Percentiles rank a stretch among this genome's conserved stretches.
These are phyloP conservation scores for Metschnikowia peoriensis DNA, from an alignment of 805 yeast genomes.

Conservation along the genomic window DNA sequence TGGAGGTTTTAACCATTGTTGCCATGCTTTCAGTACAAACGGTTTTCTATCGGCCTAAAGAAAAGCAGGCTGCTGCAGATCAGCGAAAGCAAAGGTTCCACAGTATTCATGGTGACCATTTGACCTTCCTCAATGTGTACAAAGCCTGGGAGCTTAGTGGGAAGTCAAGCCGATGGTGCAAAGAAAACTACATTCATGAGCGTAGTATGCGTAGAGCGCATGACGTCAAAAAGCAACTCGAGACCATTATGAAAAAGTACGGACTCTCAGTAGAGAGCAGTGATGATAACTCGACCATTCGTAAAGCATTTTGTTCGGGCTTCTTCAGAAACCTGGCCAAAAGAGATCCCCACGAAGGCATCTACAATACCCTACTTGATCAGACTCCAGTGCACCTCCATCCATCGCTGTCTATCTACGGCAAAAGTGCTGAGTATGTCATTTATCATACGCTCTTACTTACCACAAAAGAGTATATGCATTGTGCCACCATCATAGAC, in stretches of 20 bases:
- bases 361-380: constrained; percentile 58
- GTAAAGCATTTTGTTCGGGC: constrained; percentile 66
- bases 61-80: constrained; percentile 73
- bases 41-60: constrained; percentile 78
- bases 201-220: constrained; percentile 73
- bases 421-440: constrained; percentile 69
- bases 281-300: constrained; percentile 52
- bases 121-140: constrained; percentile 79
- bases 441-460: constrained; percentile 77
- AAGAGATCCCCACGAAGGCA: constrained; percentile 56
- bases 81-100: constrained; percentile 70
- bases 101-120: constrained; percentile 77
- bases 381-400: constrained; percentile 76
- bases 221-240: constrained; percentile 76
- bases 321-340: constrained; percentile 66
- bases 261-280: constrained; percentile 47
- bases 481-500: constrained; percentile 78
- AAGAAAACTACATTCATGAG: constrained; percentile 75
- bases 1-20: constrained; percentile 76
- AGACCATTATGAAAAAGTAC: constrained; percentile 51
- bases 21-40: constrained; percentile 91
- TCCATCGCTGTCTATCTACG: constrained; percentile 77
- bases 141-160: constrained; percentile 61
- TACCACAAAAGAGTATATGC: constrained; percentile 90
- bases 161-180: constrained; percentile 73